Percentiles rank a stretch among this genome's conserved stretches.
Conservation (phyloP, 2,329 filamentous ascomycete species). For the Bipolaris zeicola region DNA sequence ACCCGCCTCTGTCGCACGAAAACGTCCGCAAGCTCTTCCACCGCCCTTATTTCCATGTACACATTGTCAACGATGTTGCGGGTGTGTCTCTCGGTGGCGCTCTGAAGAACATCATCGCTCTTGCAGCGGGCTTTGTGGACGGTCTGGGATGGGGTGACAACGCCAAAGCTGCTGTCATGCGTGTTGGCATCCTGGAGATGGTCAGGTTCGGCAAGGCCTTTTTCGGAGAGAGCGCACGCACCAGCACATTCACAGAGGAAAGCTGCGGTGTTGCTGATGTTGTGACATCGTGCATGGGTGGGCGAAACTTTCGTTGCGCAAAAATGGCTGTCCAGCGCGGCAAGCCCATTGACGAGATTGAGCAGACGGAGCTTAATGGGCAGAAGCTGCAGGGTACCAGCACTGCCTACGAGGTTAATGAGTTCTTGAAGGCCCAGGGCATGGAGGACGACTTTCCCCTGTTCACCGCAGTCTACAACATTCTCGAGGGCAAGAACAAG, state of each 20-base stretch:
- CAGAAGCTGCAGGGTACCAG: conserved; percentile 95
- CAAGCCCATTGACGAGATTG: conserved; percentile 82
- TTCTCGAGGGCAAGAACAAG: conserved; percentile 75
- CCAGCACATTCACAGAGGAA: conserved; percentile 93
- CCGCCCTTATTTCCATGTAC: conserved; percentile 95
- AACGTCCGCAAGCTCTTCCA: conserved; percentile 89
- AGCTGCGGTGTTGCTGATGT: conserved; percentile 93
- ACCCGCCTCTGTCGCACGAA: conserved; percentile 83
- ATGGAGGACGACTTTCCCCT: conserved; percentile 85
- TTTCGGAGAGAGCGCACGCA: conserved; percentile 80
- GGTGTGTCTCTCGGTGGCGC: conserved; percentile 94
- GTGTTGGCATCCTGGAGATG: conserved; percentile 93
- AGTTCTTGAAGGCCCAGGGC: conserved; percentile 79
- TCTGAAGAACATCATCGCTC: conserved; percentile 93
- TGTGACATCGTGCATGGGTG: conserved; percentile 90
- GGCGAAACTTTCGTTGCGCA: conserved; percentile 92
- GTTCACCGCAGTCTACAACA: conserved; percentile 85
- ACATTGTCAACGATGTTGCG: conserved; percentile 92
- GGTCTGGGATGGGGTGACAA: conserved; percentile 98
- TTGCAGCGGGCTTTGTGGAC: conserved; percentile 93
- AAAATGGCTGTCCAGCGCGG: conserved; percentile 83
- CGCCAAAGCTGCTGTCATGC: conserved; percentile 98
- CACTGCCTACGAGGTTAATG: conserved; percentile 89
- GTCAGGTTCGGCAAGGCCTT: conserved; percentile 94
- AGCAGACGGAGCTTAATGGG: conserved; percentile 87